Evolutionary conservation across 768 basidiomycete species (phyloP).

Genomic region (Hysterangium stoloniferum): DNA sequence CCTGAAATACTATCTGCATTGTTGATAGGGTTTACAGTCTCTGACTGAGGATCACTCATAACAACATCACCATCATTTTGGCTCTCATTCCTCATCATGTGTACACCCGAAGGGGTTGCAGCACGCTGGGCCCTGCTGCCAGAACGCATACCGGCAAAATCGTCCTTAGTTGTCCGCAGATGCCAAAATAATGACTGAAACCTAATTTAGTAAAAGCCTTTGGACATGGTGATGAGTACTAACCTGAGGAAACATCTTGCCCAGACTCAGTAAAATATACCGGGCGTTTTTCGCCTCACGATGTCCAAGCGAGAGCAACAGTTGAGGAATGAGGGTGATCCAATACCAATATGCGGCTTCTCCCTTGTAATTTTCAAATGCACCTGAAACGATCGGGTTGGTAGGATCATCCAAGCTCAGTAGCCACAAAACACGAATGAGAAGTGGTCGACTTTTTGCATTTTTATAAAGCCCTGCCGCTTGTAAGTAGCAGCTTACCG

Average conservation of each 20-base stretch:
- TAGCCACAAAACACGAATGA: constrained; percentile 93
- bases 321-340: constrained; percentile 94
- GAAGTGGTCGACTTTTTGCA: constrained; percentile 83
- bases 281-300: constrained; percentile 91
- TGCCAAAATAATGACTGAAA: constrained; percentile 90
- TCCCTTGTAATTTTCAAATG: constrained; percentile 93
- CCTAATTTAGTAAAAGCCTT: neutral
- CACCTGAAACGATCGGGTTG: constrained; percentile 56
- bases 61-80: constrained; percentile 16
- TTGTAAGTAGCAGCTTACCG: constrained; percentile 96
- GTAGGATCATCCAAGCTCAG: constrained; percentile 82
- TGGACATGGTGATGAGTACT: constrained; percentile 18
- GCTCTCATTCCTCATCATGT: constrained; percentile 15
- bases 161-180: constrained; percentile 76
- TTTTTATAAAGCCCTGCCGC: constrained; percentile 94
- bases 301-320: constrained; percentile 82
- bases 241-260: constrained; percentile 89
- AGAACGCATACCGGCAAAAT: constrained; percentile 43
- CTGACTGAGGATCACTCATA: neutral
- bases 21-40: neutral
- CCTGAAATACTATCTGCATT: constrained; percentile 26
- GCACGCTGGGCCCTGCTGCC: constrained; percentile 19
- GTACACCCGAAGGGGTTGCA: constrained; percentile 6
- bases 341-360: constrained; percentile 98
- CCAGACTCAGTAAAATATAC: constrained; percentile 80